phyloP scores from a whole-genome alignment of 345 rosid species.

The Citrus australasica region DNA sequence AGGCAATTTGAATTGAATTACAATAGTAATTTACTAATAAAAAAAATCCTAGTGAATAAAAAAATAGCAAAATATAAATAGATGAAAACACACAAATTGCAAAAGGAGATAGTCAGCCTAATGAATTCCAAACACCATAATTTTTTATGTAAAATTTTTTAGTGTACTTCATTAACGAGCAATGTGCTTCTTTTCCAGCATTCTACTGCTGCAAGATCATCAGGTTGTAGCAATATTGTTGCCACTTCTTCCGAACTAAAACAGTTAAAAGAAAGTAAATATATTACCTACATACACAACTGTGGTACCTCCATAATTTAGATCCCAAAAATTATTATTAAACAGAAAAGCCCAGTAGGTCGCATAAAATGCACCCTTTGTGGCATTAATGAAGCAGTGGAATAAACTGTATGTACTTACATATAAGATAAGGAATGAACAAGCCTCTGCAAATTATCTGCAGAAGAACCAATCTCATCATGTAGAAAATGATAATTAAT shows the following conservation, averaged over 20 bases:
- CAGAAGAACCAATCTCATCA: constrained; percentile 23
- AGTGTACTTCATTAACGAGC: too few species aligned
- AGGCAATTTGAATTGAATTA: too few species aligned
- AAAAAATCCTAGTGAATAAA: too few species aligned
- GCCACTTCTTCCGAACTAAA: not conserved
- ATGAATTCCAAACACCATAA: not conserved
- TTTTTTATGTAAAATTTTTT: too few species aligned
- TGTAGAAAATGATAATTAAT: constrained; percentile 23
- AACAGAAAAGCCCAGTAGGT: not conserved
- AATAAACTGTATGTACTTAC: constrained; percentile 7
- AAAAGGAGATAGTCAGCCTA: too few species aligned
- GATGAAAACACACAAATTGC: not conserved
- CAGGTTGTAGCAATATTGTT: not conserved
- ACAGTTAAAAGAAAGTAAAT: too few species aligned
- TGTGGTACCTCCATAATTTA: constrained; percentile 28
- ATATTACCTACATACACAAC: constrained; percentile 30
- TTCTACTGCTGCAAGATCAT: not conserved
- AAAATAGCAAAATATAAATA: too few species aligned
- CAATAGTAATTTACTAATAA: too few species aligned
- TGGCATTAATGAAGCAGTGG: not conserved
- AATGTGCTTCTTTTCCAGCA: not conserved
- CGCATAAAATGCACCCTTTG: not conserved
- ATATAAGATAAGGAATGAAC: constrained; percentile 32
- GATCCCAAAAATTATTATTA: not conserved
- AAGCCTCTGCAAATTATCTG: constrained; percentile 32